Evolutionary conservation across 768 basidiomycete genomes (phyloP), one percentile per base, ranked within the genome.

Genomic region (Mycena rosella): DNA sequence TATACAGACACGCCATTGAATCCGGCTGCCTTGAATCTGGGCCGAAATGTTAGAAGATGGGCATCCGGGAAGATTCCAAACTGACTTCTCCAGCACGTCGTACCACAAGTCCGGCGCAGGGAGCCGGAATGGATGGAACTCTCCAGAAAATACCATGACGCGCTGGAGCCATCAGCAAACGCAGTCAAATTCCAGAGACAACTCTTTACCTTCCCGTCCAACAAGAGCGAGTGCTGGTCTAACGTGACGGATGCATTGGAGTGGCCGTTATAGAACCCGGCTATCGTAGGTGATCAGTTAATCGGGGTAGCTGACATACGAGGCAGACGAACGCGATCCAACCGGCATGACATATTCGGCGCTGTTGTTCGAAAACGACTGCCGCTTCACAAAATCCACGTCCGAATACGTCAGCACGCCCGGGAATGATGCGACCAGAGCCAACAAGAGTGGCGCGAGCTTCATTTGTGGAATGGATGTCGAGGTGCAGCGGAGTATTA

Each of bases 81-180:
- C n/a, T n/a, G n/a, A 78, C 79, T 88, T 92, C 70, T 91, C 86
- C 56, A 91, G 80, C 44, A 91, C 82, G 71, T 91, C 91, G 38
- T 84, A 79, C 90, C 90, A 92, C 26, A 92, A 79, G 34, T 85
- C 85, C 29, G 89, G 88, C 6, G 88, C 85, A 7, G 89, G 91
- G 6, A 92, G 78, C 34, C 89, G 86, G 78, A 90, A 92, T 3
- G 89, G 83, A 68, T 91, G 91, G 74, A 91, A 89, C 74, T 91
- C 91, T 55, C 91, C 91, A 2, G 89, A 89, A 73, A 85, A 85
- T 36, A 87, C 75, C 79, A 87, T 85, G 29, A 85, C 68, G 30
- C 87, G 82, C 77, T 86, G 73, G 27, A 29, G 11, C 24, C 6
- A 14, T 69, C 38, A 58, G 17, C 22, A 53, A 38, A 51, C 18